Conservation (phyloP, 2,329 filamentous ascomycete genomes). For the Exophiala sp. region DNA sequence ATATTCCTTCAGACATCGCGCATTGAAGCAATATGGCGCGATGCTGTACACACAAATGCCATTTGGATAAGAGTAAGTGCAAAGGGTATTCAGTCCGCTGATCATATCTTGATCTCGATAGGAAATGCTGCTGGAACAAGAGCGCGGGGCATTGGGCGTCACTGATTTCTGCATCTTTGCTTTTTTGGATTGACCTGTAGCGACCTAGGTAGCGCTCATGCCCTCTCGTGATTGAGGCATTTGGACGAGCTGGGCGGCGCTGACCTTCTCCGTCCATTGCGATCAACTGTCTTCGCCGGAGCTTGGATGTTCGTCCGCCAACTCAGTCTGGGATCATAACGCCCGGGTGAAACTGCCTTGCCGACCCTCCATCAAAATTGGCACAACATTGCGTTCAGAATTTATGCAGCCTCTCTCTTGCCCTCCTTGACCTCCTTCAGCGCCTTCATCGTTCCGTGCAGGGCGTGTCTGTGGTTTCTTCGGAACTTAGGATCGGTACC, state of each 20-base stretch:
- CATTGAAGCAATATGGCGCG: slow-evolving; percentile 49
- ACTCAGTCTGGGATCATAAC: not conserved
- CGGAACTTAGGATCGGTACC: slow-evolving; percentile 99
- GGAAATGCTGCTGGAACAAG: no score
- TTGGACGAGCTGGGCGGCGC: no score
- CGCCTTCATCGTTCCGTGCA: slow-evolving; percentile 97
- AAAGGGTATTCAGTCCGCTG: not conserved
- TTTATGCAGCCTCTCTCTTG: slow-evolving; percentile 78
- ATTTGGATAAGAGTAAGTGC: slow-evolving; percentile 15
- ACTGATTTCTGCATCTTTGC: not conserved
- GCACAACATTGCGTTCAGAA: slow-evolving; percentile 23
- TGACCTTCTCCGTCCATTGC: not conserved
- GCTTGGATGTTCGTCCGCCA: not conserved
- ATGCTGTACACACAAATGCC: slow-evolving; percentile 71
- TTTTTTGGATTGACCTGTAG: not conserved
- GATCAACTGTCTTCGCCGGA: not conserved
- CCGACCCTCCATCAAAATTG: slow-evolving; percentile 2
- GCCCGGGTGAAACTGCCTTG: not conserved
- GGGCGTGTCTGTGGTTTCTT: slow-evolving; percentile 99
- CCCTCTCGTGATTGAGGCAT: no score
- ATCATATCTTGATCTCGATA: not conserved
- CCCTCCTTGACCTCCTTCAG: slow-evolving; percentile 98
- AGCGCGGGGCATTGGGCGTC: not conserved
- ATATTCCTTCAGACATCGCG: slow-evolving; percentile 61
- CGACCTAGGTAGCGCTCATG: not conserved